Evolutionary conservation across 1,284 basidiomycete genomes (phyloP).

Genomic region (Sanghuangporus baumii): DNA sequence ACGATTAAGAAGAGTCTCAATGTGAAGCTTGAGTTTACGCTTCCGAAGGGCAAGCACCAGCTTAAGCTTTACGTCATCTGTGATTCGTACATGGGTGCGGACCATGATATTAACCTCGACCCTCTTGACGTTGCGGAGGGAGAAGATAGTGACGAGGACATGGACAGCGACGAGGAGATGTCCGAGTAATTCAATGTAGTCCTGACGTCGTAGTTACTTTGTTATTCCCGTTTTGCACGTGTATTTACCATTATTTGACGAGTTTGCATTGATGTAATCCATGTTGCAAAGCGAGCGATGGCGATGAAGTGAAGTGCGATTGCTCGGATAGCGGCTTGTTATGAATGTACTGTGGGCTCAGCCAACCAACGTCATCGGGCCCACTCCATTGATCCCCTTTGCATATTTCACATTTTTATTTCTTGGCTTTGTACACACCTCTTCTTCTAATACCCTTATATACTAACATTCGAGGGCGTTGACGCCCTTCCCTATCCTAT

Average conservation of each 20-base stretch:
- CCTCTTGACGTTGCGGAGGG: constrained; percentile 83
- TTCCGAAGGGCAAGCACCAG: constrained; percentile 78
- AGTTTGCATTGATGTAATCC: not conserved
- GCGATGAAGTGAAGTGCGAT: not conserved
- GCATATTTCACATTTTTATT: not conserved
- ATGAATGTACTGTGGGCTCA: not conserved
- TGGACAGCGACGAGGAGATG: constrained; percentile 40
- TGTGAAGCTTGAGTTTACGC: constrained; percentile 85
- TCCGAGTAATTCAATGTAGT: constrained; percentile 25
- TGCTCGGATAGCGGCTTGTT: not conserved
- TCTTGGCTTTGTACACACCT: not conserved
- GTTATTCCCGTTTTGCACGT: not conserved
- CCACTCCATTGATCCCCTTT: not conserved
- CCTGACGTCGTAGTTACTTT: not conserved
- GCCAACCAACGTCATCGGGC: not conserved
- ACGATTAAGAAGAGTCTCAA: constrained; percentile 77
- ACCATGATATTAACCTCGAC: constrained; percentile 82
- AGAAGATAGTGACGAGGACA: constrained; percentile 71
- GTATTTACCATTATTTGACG: constrained; percentile 4
- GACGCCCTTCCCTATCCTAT: not conserved
- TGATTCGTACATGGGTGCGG: constrained; percentile 86
- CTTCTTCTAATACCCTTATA: not conserved
- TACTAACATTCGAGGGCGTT: not conserved
- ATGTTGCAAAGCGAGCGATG: not conserved
- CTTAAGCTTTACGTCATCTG: constrained; percentile 92